A percentile compares a stretch with the other conserved stretches of the same genome.
phyloP scores from a whole-genome alignment of 2,329 filamentous ascomycete genomes.

The Tolypocladium paradoxum region DNA sequence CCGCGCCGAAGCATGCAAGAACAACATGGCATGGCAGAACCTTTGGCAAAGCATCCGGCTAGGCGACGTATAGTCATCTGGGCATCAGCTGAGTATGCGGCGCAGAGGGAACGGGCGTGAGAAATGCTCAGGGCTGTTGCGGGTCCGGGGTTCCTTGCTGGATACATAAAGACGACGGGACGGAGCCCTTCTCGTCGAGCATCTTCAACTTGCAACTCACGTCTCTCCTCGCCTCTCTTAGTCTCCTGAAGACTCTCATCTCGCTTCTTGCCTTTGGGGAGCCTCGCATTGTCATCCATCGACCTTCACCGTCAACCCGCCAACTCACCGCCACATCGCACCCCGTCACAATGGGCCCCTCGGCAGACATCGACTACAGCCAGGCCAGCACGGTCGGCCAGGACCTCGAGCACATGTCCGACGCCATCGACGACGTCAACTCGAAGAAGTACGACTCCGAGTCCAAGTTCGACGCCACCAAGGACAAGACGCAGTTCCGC shows the following conservation, averaged over 20 bases:
- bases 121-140: not conserved
- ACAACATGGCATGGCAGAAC: not conserved
- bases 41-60: not conserved
- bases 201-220: not conserved
- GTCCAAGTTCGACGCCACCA: constrained; percentile 60
- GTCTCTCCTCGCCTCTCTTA: not conserved
- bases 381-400: constrained; percentile 10
- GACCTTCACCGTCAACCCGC: not conserved
- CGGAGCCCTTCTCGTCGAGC: not conserved
- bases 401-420: constrained; percentile 38
- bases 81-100: not conserved
- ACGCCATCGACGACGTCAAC: constrained; percentile 40
- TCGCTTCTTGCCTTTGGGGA: not conserved
- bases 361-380: constrained; percentile 10
- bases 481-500: constrained; percentile 72
- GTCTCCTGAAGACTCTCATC: not conserved
- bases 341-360: constrained; percentile 14
- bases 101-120: not conserved
- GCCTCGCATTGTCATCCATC: not conserved
- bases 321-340: not conserved
- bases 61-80: constrained; percentile 3
- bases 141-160: not conserved
- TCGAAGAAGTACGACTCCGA: constrained; percentile 36
- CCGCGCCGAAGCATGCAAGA: not conserved
- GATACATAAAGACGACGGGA: not conserved